Evolutionary conservation across 257 asterid species (phyloP).

Genomic region (Capsicum baccatum): DNA sequence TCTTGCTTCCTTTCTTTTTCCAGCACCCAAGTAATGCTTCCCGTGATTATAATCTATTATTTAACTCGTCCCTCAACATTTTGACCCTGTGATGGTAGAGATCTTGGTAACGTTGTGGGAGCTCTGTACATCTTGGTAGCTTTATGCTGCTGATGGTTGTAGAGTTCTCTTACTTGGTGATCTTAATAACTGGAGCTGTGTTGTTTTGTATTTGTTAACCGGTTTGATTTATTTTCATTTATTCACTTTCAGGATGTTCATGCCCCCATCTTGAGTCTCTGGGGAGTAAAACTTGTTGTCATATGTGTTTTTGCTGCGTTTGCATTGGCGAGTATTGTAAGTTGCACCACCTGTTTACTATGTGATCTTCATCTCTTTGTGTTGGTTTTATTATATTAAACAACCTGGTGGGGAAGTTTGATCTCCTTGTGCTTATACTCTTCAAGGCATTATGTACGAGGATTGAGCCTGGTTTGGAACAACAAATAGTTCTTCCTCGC

Average conservation of each 20-base stretch:
- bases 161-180: neutral
- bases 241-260: constrained; percentile 70
- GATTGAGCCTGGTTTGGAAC: constrained; percentile 97
- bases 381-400: constrained; percentile 21
- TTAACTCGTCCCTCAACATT: neutral
- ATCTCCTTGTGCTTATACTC: constrained; percentile 18
- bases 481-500: constrained; percentile 97
- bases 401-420: constrained; percentile 23
- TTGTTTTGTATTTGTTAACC: neutral
- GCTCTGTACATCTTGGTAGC: constrained; percentile 6
- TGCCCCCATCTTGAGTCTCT: constrained; percentile 78
- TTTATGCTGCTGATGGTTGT: constrained; percentile 18
- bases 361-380: constrained; percentile 24
- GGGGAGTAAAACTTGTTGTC: constrained; percentile 89
- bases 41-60: neutral
- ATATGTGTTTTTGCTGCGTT: constrained; percentile 79
- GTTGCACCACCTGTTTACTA: constrained; percentile 39
- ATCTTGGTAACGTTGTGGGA: constrained; percentile 23
- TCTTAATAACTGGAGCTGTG: constrained; percentile 21
- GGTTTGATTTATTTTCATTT: constrained; percentile 33
- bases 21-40: constrained; percentile 11
- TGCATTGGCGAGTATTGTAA: constrained; percentile 91
- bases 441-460: constrained; percentile 89
- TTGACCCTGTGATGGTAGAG: neutral
- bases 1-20: constrained; percentile 23